These are phyloP conservation scores for Botrytis fragariae DNA, from an alignment of 2,329 filamentous ascomycete genomes.

Conservation along the genomic window DNA sequence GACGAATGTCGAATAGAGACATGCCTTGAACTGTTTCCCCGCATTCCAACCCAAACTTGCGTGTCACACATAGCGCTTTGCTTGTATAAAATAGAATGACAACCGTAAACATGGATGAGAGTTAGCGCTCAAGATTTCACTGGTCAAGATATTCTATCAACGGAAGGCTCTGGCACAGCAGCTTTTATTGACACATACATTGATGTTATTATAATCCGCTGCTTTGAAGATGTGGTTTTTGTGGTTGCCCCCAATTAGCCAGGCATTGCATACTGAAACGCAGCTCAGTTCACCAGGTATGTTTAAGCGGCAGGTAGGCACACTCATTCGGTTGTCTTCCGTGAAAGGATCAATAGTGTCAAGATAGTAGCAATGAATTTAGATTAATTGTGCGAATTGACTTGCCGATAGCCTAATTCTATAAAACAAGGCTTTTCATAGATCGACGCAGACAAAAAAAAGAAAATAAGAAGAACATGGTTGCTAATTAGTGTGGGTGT, in stretches of 20 bases:
- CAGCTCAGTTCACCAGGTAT: conserved; percentile 13
- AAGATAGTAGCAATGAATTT: conserved; percentile 2
- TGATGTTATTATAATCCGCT: not conserved
- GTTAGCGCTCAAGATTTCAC: conserved; percentile 2
- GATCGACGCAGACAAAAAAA: not conserved
- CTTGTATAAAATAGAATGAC: not conserved
- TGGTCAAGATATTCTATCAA: not conserved
- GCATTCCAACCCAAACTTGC: conserved; percentile 19
- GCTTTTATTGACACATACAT: conserved; percentile 4
- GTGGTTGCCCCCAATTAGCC: not conserved
- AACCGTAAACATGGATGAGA: conserved; percentile 10
- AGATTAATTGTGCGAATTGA: not conserved
- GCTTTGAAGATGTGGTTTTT: conserved; percentile 7
- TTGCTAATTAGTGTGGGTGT: not conserved
- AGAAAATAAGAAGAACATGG: not conserved
- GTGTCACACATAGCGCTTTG: conserved; percentile 12
- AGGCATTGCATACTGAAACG: not conserved
- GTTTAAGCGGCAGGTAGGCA: conserved; percentile 10
- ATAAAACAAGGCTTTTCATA: not conserved
- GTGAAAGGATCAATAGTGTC: not conserved
- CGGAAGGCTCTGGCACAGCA: conserved; percentile 8
- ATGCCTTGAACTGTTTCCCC: conserved; percentile 6
- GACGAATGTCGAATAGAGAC: not conserved
- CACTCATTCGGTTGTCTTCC: conserved; percentile 6
- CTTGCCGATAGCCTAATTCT: not conserved